phyloP scores from a whole-genome alignment of 2,329 filamentous ascomycete genomes.

The Remersonia thermophila region DNA sequence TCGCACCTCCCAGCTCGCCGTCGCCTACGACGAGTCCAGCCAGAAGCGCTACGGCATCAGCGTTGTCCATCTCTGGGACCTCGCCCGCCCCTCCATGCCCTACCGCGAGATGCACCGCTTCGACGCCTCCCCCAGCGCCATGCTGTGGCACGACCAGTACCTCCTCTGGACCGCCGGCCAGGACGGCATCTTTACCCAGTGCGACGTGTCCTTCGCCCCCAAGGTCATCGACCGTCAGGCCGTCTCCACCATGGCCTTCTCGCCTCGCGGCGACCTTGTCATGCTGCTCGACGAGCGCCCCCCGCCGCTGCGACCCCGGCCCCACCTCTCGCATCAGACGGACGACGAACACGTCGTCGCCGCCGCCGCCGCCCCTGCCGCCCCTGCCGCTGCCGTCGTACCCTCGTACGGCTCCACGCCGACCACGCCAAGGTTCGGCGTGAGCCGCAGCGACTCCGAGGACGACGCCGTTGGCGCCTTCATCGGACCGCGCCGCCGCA shows the following conservation, averaged over 20 bases:
- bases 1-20: conserved; percentile 48
- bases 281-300: conserved; percentile 50
- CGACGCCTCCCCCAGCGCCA: conserved; percentile 40
- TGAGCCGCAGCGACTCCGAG: conserved; percentile 52
- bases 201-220: conserved; percentile 51
- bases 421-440: conserved; percentile 37
- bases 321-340: conserved; percentile 21
- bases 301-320: conserved; percentile 31
- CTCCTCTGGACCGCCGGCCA: conserved; percentile 53
- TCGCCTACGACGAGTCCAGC: conserved; percentile 47
- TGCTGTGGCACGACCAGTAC: conserved; percentile 54
- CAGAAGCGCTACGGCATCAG: conserved; percentile 42
- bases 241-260: conserved; percentile 49
- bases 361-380: conserved; percentile 14
- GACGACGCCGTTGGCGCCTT: conserved; percentile 52
- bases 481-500: conserved; percentile 33
- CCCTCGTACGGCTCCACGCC: conserved; percentile 37
- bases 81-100: conserved; percentile 54
- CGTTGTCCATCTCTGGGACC: conserved; percentile 54
- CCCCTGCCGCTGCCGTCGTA: too few species aligned
- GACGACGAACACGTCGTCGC: conserved; percentile 1
- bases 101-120: conserved; percentile 55
- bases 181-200: conserved; percentile 51
- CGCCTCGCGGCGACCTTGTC: conserved; percentile 44
- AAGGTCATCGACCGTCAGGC: conserved; percentile 51